Base-by-base conservation (phyloP, 2,329 filamentous ascomycete species). In the Aspergillus melleus region DNA sequence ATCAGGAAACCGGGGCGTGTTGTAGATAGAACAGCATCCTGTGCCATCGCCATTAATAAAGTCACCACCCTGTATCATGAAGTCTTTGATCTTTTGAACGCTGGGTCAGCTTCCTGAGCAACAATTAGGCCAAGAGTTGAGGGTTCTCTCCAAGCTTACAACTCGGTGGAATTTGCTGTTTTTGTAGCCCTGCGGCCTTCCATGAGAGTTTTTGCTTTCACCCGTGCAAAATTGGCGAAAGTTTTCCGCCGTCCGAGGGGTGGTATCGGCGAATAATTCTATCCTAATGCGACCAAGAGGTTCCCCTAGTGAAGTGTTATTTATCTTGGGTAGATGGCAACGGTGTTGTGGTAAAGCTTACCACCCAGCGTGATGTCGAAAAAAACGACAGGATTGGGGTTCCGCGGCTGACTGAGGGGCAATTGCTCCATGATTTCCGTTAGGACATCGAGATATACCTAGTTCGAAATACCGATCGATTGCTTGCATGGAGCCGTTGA, bases 61-160 rank as follows among this genome's bases (percentile, higher is more conserved):
- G 77, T 99, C 95, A 56, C 95, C 95, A 50, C 94, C 94, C 77
- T 99, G 95, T 71, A 95, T 90, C 94, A 98, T 98, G 80, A 98
- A 97, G 70, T 91, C 90, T 78, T 90, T 91, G 75, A 97, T 96
- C 91, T 96, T 65, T 42, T 42, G 36, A n/a, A 36, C 42, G 22
- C 16, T 36, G 20, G 16, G 1, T 19, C 47, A 32, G 51, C 54
- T 53, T 59, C 32, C 44, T 39, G 14, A 22, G 20, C 11, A 12
- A 47, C 4, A 47, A 52, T 16, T 14, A 46, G 36, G 26, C 26
- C 26, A 29, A 42, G 6, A 2, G 14, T 44, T 32, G 19, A 19
- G 39, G 20, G 24, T 11, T 42, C 36, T 22, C 55, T 53, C 4
- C 59, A 61, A 57, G 81, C 89, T 70, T 78, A 96, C 92, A 69